Evolutionary conservation across 2,329 filamentous ascomycete species (phyloP).

Genomic region (Didymella pomorum): DNA sequence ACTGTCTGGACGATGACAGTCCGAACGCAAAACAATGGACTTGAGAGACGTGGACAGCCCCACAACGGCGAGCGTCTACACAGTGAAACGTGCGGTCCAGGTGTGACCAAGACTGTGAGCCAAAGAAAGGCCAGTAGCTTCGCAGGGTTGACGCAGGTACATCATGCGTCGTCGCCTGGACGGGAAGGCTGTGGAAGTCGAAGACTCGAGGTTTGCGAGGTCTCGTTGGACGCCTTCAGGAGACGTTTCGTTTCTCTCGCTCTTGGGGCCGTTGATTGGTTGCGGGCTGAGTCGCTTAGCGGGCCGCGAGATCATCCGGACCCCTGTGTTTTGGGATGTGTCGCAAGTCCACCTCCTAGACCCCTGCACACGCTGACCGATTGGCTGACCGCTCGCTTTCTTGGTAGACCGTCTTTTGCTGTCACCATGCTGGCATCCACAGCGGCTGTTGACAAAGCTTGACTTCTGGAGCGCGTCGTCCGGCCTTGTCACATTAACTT

Average conservation of each 20-base stretch:
- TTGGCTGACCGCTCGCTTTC: conserved; percentile 37
- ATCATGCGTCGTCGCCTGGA: conserved; percentile 34
- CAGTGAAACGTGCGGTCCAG: conserved; percentile 42
- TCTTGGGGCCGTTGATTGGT: conserved; percentile 37
- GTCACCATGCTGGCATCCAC: conserved; percentile 23
- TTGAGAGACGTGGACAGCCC: conserved; percentile 30
- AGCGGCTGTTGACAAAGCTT: conserved; percentile 32
- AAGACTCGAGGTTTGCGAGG: conserved; percentile 25
- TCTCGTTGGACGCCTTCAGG: conserved; percentile 25
- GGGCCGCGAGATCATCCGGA: conserved; percentile 29
- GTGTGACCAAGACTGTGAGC: conserved; percentile 36
- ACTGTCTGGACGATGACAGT: conserved; percentile 33
- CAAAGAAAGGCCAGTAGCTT: conserved; percentile 36
- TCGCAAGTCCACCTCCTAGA: conserved; percentile 35
- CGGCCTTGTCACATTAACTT: conserved; percentile 29
- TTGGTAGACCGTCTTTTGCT: conserved; percentile 22
- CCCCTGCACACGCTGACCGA: conserved; percentile 32
- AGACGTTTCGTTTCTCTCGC: conserved; percentile 40
- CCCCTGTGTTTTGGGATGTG: conserved; percentile 42
- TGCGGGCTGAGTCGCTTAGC: conserved; percentile 36
- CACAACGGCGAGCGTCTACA: conserved; percentile 42
- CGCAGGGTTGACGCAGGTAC: conserved; percentile 37
- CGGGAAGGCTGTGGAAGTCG: conserved; percentile 26
- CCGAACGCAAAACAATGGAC: conserved; percentile 37
- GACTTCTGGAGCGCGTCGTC: conserved; percentile 15